Base-by-base conservation (phyloP, 2,329 filamentous ascomycete species). In the Akanthomyces dipterigenus region DNA sequence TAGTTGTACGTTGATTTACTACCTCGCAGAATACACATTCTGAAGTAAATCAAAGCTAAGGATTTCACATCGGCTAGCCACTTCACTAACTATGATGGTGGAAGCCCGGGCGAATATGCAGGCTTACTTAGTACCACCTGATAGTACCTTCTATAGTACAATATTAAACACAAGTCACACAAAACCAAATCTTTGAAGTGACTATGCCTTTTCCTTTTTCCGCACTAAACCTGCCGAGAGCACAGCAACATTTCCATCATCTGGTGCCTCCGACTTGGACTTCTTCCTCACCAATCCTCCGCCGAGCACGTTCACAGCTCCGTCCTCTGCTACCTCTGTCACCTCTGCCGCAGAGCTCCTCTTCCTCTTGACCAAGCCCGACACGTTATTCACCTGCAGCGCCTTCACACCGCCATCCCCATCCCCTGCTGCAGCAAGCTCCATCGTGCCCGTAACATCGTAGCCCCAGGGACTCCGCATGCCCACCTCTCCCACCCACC, bases 401-500 rank as follows among this genome's bases (percentile, higher is more conserved):
- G 63, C 63, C 14, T 63, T 62, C 38, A 53, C 65, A 3, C 63
- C 63, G 4, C 50, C 65, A 31, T 60, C 60, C 20, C 55, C 57
- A 3, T 63, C 61, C 0, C 64, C 45, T 0, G 63, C 50, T 0
- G 68, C 55, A 6, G 63, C 62, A 9, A 69, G 57, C 36, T 72
- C 71, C 36, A 73, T 72, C 36, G 68, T 72, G 0, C 86, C 86
- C 3, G 72, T 70, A 1, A 88, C 73, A 0, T 75, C 72, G 9
- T 79, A 69, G 0, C 82, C 82, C 84, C 84, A 88, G 22, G 71
- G 67, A 1, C 76, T 72, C 0, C 81, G 80, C 61, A 79, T 76
- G 18, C 81, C 82, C 1, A 88, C 84, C 68, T 93, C 89, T 16
- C 80, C 80, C 48, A 86, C 79, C 89, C 90, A 95, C 58, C 88